These are phyloP conservation scores for Starmerella bombicola DNA, from an alignment of 805 yeast species.

Conservation along the genomic window DNA sequence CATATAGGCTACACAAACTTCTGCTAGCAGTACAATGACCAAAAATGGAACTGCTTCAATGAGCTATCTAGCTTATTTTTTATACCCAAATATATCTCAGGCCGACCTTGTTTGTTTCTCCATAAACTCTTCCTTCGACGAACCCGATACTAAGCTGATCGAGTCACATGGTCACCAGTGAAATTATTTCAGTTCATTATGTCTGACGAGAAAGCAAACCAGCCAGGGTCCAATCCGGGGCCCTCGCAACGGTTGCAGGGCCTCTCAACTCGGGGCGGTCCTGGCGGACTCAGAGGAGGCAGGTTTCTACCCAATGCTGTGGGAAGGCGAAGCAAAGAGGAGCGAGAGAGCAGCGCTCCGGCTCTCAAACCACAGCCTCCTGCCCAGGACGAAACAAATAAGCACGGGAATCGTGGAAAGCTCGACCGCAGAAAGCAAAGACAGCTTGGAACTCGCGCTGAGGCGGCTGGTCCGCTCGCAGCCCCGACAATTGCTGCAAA, in stretches of 20 bases:
- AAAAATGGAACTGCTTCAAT: no score
- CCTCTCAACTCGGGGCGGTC: slow-evolving; percentile 14
- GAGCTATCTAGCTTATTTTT: no score
- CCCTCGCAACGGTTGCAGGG: slow-evolving; percentile 17
- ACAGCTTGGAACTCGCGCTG: slow-evolving; percentile 20
- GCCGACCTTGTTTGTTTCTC: no score
- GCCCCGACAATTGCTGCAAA: slow-evolving; percentile 25
- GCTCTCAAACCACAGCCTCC: slow-evolving; percentile 30
- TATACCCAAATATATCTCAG: no score
- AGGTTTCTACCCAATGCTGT: slow-evolving; percentile 75
- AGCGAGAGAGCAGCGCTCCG: slow-evolving; percentile 68
- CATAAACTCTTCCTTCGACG: no score
- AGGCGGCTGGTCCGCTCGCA: slow-evolving; percentile 30
- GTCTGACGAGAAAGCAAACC: slow-evolving; percentile 4
- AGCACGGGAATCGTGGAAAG: slow-evolving; percentile 4
- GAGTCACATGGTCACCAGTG: no score
- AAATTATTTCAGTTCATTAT: no score
- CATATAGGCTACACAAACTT: no score
- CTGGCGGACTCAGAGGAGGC: slow-evolving; percentile 13
- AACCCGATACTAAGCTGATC: no score
- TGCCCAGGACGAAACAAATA: slow-evolving; percentile 23
- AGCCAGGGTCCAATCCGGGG: slow-evolving; percentile 2
- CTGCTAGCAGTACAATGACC: no score
- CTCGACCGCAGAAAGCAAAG: slow-evolving; percentile 15
- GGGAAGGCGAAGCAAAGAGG: slow-evolving; percentile 71